Evolutionary conservation across 208 protist species (phyloP), one percentile per base, ranked within the genome.

Genomic region (Novymonas esmeraldas): DNA sequence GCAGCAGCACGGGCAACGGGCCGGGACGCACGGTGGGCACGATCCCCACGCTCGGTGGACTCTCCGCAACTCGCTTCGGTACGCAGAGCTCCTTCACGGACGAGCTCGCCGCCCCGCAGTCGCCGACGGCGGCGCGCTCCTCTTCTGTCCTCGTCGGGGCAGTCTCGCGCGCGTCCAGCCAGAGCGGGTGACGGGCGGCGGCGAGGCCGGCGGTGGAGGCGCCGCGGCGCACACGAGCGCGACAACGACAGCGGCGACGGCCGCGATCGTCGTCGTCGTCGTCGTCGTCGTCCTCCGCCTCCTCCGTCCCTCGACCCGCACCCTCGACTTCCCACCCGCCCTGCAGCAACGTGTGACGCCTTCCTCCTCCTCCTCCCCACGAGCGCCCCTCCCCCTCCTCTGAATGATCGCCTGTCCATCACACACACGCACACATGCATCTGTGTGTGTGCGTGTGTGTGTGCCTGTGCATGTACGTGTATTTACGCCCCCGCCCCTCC

Each of bases 71-170:
- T 14, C 33, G 31, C 10, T 73, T 46, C 58, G 39, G 48, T 18
- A 72, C 44, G 18, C 55, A 42, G 22, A 29, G 50, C 5, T 49
- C 58, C 13, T 28, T 73, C 26, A 73, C 44, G 45, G 67, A 73
- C 6, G 67, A 59, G 16, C 13, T 11, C 13, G 9, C 22, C 0
- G 16, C 50, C 11, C 16, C 20, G 18, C 18, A 34, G 33, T 45
- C 33, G 16, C 24, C 60, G 39, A 61, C 18, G 16, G 5, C 20
- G 44, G 10, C 9, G n/a, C 41, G 11, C 14, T 14, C 58, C 1
- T 34, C 31, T 5, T 28, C 44, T 26, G 26, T 41, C 29, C 14
- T 26, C 9, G 49, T 14, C 1, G 49, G 24, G 13, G 31, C n/a
- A 3, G 29, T 51, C 10, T 65, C 57, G 16, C 59, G 46, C 13